A percentile compares a stretch with the other conserved stretches of the same genome.
phyloP scores from a whole-genome alignment of 106 monocot species.

The Gastrodia elata region DNA sequence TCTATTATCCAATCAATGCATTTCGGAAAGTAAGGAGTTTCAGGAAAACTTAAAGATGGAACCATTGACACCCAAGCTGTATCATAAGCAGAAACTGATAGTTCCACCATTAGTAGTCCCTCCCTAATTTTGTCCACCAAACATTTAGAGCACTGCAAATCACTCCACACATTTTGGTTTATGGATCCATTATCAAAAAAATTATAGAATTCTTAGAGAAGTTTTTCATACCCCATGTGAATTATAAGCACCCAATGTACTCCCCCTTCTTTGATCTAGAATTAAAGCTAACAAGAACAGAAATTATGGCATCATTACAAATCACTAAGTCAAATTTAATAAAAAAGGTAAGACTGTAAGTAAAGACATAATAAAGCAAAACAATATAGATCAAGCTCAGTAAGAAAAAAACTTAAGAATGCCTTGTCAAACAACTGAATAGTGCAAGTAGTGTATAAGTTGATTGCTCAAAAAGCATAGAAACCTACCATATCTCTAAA shows the following conservation, averaged over 20 bases:
- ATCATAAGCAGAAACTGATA: constrained; percentile 61
- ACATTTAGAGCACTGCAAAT: constrained; percentile 21
- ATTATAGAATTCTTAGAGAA: not conserved
- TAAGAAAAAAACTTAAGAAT: not conserved
- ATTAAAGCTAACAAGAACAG: not conserved
- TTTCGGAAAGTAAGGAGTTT: constrained; percentile 69
- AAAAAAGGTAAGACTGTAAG: too few relatives aligned
- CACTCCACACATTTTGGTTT: not conserved
- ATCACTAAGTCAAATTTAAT: too few relatives aligned
- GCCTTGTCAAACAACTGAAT: not conserved
- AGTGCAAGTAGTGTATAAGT: not conserved
- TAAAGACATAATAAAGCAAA: not conserved
- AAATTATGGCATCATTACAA: not conserved
- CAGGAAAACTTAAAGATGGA: constrained; percentile 31
- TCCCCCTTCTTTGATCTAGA: not conserved
- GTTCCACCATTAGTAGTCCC: constrained; percentile 27
- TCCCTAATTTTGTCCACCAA: constrained; percentile 36
- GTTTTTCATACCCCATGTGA: not conserved
- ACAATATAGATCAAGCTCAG: not conserved
- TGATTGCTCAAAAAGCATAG: not conserved
- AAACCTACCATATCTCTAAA: too few relatives aligned
- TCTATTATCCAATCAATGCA: constrained; percentile 78
- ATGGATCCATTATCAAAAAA: not conserved
- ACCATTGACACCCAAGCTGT: constrained; percentile 98
- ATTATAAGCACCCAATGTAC: not conserved